phyloP scores from a whole-genome alignment of 305 asterid species.

The Rubia balearica region DNA sequence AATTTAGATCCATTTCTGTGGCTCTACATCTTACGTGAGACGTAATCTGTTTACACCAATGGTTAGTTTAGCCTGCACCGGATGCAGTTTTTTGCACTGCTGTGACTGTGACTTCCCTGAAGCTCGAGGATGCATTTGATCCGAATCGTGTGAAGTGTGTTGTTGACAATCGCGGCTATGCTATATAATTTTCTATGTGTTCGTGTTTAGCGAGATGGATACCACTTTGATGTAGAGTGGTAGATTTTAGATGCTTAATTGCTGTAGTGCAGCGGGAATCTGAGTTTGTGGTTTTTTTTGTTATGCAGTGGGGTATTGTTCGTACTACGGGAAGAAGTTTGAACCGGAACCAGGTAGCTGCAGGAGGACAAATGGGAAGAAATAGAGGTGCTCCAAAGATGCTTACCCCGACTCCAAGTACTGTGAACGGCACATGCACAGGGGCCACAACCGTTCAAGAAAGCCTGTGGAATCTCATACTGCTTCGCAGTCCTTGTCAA shows the following conservation, averaged over 20 bases:
- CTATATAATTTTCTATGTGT: neutral
- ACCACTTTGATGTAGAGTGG: neutral
- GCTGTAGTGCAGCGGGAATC: too few relatives aligned
- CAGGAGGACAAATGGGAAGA: constrained; percentile 96
- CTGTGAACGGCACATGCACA: constrained; percentile 99
- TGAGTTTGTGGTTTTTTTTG: neutral
- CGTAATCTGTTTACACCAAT: neutral
- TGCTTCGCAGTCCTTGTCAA: constrained; percentile 61
- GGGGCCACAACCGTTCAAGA: constrained; percentile 99
- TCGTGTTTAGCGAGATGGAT: too few relatives aligned
- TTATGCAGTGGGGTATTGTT: constrained; percentile 76
- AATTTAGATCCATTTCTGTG: neutral
- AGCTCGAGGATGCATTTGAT: too few relatives aligned
- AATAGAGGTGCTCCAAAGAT: constrained; percentile 26
- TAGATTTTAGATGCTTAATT: neutral
- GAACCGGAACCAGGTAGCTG: constrained; percentile 99
- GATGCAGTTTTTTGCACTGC: constrained; percentile 61
- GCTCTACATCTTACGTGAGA: neutral
- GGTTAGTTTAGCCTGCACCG: constrained; percentile 62
- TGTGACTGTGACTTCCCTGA: too few relatives aligned
- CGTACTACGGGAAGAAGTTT: constrained; percentile 80
- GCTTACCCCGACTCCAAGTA: constrained; percentile 98
- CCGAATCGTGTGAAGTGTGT: too few relatives aligned
- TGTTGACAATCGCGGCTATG: too few relatives aligned
- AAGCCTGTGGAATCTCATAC: constrained; percentile 99